Conservation (phyloP, 2,329 filamentous ascomycete genomes). For the Curvularia lunata region DNA sequence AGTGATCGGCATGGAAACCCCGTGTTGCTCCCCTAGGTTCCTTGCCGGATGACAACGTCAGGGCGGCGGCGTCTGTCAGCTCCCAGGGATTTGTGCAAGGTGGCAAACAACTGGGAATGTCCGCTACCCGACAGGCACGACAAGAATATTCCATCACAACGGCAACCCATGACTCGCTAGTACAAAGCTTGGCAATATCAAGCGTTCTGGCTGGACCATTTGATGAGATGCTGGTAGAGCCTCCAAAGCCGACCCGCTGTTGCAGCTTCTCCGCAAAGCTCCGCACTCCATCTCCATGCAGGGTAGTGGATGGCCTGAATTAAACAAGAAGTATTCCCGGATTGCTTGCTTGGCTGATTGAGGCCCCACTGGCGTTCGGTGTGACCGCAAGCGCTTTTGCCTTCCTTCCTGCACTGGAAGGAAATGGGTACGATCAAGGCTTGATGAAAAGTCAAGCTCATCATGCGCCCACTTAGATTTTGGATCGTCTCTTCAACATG, state of each 20-base stretch:
- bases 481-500: slow-evolving; percentile 77
- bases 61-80: slow-evolving; percentile 48
- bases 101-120: slow-evolving; percentile 69
- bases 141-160: slow-evolving; percentile 94
- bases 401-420: slow-evolving; percentile 67
- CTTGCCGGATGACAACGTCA: neutral
- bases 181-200: slow-evolving; percentile 73
- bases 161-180: slow-evolving; percentile 77
- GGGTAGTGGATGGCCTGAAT: slow-evolving; percentile 74
- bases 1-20: neutral
- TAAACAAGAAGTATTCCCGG: slow-evolving; percentile 38
- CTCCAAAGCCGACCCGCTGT: slow-evolving; percentile 78
- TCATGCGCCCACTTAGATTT: slow-evolving; percentile 71
- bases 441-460: slow-evolving; percentile 68
- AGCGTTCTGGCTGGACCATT: slow-evolving; percentile 74
- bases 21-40: slow-evolving; percentile 45
- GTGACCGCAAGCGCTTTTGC: slow-evolving; percentile 74
- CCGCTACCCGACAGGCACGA: slow-evolving; percentile 78
- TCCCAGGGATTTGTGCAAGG: slow-evolving; percentile 73
- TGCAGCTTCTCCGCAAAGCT: slow-evolving; percentile 67
- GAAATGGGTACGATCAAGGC: slow-evolving; percentile 69
- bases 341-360: slow-evolving; percentile 57
- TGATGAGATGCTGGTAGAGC: slow-evolving; percentile 71
- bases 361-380: slow-evolving; percentile 75
- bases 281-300: slow-evolving; percentile 75